A percentile compares a stretch with the other conserved stretches of the same genome.
Evolutionary conservation across 73 alveolate species (phyloP).

Genomic region (Stentor roeselii): DNA sequence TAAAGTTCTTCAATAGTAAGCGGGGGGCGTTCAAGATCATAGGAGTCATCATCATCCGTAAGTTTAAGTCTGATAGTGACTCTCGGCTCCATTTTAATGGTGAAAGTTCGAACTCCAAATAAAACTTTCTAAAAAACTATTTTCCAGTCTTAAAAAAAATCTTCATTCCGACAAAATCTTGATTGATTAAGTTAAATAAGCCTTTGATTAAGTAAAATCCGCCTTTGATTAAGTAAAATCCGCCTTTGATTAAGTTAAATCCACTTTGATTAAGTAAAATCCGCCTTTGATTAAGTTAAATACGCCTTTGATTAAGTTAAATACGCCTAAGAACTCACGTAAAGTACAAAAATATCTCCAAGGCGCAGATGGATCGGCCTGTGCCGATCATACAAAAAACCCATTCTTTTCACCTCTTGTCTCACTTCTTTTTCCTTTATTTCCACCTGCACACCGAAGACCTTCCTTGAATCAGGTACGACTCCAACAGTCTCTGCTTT

Average conservation of each 20-base stretch:
- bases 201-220: no score
- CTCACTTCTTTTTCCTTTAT: neutral
- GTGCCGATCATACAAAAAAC: conserved; percentile 23
- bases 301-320: no score
- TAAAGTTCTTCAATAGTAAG: neutral
- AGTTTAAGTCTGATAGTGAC: conserved; percentile 18
- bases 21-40: neutral
- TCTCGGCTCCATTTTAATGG: conserved; percentile 18
- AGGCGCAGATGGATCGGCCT: conserved; percentile 23
- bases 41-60: conserved; percentile 17
- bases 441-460: neutral
- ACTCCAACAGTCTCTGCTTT: conserved; percentile 25
- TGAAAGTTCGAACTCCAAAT: no score
- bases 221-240: no score
- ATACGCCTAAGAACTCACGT: neutral
- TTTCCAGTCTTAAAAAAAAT: no score
- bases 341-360: conserved; percentile 27
- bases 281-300: no score
- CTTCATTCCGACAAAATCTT: no score
- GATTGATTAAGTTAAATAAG: no score
- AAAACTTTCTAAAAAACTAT: no score
- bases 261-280: no score
- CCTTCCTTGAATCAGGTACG: conserved; percentile 12
- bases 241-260: no score
- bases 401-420: conserved; percentile 25